Percentiles rank a stretch among this genome's conserved stretches.
These are phyloP conservation scores for Odontarrhena argentea DNA, from an alignment of 345 rosid genomes.

Conservation along the genomic window DNA sequence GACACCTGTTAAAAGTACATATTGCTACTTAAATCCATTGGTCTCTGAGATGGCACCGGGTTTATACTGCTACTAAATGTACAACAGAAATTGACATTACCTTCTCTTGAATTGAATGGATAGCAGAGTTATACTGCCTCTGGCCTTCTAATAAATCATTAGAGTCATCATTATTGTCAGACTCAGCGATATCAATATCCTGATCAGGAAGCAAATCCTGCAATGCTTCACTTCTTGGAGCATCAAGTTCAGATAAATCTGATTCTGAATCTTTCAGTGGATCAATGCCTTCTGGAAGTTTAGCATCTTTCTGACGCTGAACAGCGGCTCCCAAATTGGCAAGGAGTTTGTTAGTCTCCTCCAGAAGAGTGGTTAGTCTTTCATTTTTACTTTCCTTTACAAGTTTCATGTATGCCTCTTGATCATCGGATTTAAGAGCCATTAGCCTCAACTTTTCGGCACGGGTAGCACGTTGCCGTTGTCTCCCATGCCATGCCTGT, in stretches of 20 bases:
- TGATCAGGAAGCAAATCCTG: constrained; percentile 67
- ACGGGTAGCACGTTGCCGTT: constrained; percentile 96
- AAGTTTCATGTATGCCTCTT: constrained; percentile 94
- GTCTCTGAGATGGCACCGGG: constrained; percentile 9
- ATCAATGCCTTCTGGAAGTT: constrained; percentile 70
- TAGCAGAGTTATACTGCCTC: constrained; percentile 93
- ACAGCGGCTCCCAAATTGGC: constrained; percentile 97
- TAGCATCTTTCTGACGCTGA: constrained; percentile 93
- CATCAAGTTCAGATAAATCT: constrained; percentile 71
- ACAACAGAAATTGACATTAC: constrained; percentile 44
- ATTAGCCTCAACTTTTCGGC: constrained; percentile 96
- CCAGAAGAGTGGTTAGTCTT: constrained; percentile 84
- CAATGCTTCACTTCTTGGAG: constrained; percentile 67
- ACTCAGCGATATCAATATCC: constrained; percentile 61
- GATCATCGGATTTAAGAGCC: constrained; percentile 97
- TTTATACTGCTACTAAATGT: constrained; percentile 13
- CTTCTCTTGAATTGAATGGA: constrained; percentile 93
- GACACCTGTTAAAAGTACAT: constrained; percentile 62
- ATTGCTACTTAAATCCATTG: constrained; percentile 31
- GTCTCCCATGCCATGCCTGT: constrained; percentile 99
- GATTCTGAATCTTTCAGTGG: constrained; percentile 63
- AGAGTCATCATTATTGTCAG: constrained; percentile 81
- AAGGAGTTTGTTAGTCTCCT: constrained; percentile 96
- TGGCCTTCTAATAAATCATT: constrained; percentile 94
- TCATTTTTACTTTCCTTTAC: constrained; percentile 99